A percentile compares a stretch with the other conserved stretches of the same genome.
Conservation (phyloP, 1,139 yeast species). For the Taphrina pruni region DNA sequence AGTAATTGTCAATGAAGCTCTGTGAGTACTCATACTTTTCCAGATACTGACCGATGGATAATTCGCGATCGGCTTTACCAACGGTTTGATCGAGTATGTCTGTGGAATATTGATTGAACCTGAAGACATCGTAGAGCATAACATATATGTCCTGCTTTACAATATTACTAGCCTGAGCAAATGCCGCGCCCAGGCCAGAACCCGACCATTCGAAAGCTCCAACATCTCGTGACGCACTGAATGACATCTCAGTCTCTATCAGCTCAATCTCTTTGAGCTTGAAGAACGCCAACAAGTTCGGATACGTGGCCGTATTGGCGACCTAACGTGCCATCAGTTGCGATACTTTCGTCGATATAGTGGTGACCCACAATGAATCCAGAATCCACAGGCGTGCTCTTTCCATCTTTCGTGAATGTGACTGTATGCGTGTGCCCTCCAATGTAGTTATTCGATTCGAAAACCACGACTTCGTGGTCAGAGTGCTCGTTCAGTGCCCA, state of each 20-base stretch:
- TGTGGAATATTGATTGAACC: constrained; percentile 40
- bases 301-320: constrained; percentile 37
- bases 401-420: constrained; percentile 14
- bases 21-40: constrained; percentile 28
- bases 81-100: constrained; percentile 24
- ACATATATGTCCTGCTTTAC: constrained; percentile 27
- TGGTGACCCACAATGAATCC: constrained; percentile 25
- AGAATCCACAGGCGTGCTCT: constrained; percentile 34
- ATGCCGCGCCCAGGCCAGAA: constrained; percentile 22
- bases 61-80: constrained; percentile 17
- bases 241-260: constrained; percentile 36
- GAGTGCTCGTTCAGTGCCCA: constrained; percentile 41
- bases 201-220: constrained; percentile 40
- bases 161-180: constrained; percentile 29
- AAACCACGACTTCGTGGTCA: constrained; percentile 29
- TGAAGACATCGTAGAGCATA: constrained; percentile 30
- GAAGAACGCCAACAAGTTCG: constrained; percentile 32
- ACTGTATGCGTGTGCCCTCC: constrained; percentile 41
- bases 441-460: constrained; percentile 32
- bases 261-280: constrained; percentile 20
- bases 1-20: constrained; percentile 35
- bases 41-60: constrained; percentile 34
- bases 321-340: not conserved
- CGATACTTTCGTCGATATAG: not conserved
- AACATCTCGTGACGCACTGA: constrained; percentile 36